Conservation (phyloP, 345 rosid species). For the Jatropha curcas region DNA sequence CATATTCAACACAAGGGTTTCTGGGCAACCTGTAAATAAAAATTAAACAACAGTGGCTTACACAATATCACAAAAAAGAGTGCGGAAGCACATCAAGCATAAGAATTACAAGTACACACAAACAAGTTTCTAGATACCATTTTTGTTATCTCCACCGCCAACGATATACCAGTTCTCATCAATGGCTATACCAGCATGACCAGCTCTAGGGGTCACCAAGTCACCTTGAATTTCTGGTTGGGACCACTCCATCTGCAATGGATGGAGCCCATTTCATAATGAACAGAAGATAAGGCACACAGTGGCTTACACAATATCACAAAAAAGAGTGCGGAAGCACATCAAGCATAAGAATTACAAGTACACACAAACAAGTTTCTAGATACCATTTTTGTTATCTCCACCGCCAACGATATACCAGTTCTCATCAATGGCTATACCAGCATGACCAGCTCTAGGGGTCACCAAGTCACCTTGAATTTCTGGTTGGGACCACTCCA, state of each 20-base stretch:
- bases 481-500: conserved; percentile 95
- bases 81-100: conserved; percentile 9
- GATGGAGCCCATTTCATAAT: conserved; percentile 5
- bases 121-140: conserved; percentile 45
- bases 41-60: background rate
- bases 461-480: conserved; percentile 67
- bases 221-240: conserved; percentile 81
- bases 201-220: conserved; percentile 78
- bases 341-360: conserved; percentile 9
- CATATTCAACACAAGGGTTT: conserved; percentile 84
- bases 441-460: conserved; percentile 95
- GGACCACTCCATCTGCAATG: conserved; percentile 92
- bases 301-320: background rate
- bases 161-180: conserved; percentile 87
- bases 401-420: conserved; percentile 98
- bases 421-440: conserved; percentile 69
- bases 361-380: conserved; percentile 5
- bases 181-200: conserved; percentile 80
- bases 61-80: conserved; percentile 1
- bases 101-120: conserved; percentile 6
- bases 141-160: conserved; percentile 96
- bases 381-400: conserved; percentile 82
- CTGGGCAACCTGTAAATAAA: conserved; percentile 62
- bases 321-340: conserved; percentile 3
- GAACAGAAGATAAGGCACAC: background rate